Evolutionary conservation across 1,284 basidiomycete genomes (phyloP), one percentile per base, ranked within the genome.

Genomic region (Golubevia sp.): DNA sequence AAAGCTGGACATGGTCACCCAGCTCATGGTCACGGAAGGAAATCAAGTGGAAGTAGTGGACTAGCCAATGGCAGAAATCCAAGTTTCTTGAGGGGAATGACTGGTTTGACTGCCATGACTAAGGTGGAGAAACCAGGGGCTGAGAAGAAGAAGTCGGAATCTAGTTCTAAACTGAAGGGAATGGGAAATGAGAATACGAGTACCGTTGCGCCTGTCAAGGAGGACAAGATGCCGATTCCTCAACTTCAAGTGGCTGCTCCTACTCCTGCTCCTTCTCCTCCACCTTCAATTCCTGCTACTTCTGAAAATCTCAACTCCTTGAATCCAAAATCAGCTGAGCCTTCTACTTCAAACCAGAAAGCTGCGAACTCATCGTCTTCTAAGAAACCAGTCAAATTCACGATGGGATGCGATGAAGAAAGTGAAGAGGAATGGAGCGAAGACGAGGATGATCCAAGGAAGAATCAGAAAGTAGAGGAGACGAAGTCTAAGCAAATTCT

Each of bases 341-440:
- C 20, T 24, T 15, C 20, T 49, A 34, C 20, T 8, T n/a, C 20
- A 38, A 20, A 30, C 57, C 13, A 18, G 44, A n/a, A 50, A 53
- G 20, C 21, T 38, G 25, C 48, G 56, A 4, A 44, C 51, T 15
- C 56, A 49, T 23, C 54, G 27, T 23, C 58, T 4, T 26, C 59
- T 51, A 60, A 60, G 59, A 60, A 61, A 44, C 67, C 67, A 5
- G 67, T 67, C 61, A 74, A 67, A 56, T 83, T 83, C 53, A 80
- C 66, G 38, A 78, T 79, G 65, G 80, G 80, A 23, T 69, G 64
- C 54, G 76, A 73, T 53, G 77, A 77, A 54, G 68, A 61, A 8
- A 71, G 70, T 20, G 76, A 74, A 2, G 70, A 70, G 26, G 68
- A 71, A 44, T 44, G 38, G 38, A 44, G 38, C 59, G 76, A 77